phyloP scores from a whole-genome alignment of 75 land plant species.

The Cryptomeria japonica region DNA sequence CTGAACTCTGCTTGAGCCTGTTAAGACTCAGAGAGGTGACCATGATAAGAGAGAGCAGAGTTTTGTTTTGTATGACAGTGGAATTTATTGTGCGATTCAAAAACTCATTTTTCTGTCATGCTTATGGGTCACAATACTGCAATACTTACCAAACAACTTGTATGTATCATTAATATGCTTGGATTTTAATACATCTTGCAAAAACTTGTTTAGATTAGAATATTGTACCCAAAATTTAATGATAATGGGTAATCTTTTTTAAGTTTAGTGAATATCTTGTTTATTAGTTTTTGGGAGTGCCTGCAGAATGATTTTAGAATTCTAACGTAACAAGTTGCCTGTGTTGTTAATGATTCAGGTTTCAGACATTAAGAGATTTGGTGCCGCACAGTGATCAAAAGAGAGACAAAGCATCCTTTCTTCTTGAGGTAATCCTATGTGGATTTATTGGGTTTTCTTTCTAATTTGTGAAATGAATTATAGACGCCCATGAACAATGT shows the following conservation, averaged over 20 bases:
- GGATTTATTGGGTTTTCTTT: background rate
- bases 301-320: background rate
- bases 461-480: background rate
- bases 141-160: background rate
- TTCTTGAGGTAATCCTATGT: constrained; percentile 63
- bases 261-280: background rate
- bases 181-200: background rate
- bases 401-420: constrained; percentile 94
- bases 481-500: background rate
- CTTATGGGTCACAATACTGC: background rate
- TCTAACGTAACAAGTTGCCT: background rate
- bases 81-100: background rate
- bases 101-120: background rate
- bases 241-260: background rate
- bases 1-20: background rate
- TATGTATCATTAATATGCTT: background rate
- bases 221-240: background rate
- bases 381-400: constrained; percentile 95
- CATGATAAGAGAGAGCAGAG: background rate
- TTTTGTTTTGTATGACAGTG: background rate
- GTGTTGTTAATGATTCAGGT: constrained; percentile 44
- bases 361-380: constrained; percentile 84
- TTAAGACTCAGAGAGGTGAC: background rate
- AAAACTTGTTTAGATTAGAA: background rate
- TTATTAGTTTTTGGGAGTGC: background rate